phyloP scores from a whole-genome alignment of 306 rosid species.

The Lathyrus oleraceus region DNA sequence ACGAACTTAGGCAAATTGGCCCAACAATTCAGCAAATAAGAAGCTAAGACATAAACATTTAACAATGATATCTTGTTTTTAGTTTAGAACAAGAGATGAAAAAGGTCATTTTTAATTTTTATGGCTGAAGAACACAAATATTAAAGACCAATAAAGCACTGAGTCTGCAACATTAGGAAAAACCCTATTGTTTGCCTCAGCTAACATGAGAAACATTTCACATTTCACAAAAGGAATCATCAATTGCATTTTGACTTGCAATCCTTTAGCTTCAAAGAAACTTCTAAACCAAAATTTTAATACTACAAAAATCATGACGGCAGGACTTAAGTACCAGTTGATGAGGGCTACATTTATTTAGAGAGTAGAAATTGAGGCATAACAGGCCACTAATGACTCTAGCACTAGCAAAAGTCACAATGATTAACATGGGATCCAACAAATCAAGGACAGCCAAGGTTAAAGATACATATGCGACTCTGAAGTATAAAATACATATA shows the following conservation, averaged over 20 bases:
- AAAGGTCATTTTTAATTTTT: neutral
- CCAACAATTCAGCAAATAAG: constrained; percentile 25
- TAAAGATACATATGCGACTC: constrained; percentile 3
- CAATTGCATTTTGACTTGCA: neutral
- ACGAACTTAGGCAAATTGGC: constrained; percentile 8
- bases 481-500: constrained; percentile 4
- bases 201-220: constrained; percentile 5
- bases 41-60: constrained; percentile 20
- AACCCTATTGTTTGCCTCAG: constrained; percentile 14
- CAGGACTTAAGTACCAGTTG: neutral
- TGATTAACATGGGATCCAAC: constrained; percentile 12
- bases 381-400: neutral
- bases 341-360: constrained; percentile 6
- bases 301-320: neutral
- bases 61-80: constrained; percentile 19
- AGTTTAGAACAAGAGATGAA: neutral
- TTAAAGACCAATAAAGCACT: neutral
- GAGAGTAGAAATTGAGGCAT: constrained; percentile 6
- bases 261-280: constrained; percentile 11
- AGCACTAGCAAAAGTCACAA: neutral
- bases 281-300: constrained; percentile 9
- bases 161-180: constrained; percentile 19
- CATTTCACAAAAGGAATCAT: neutral
- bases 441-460: constrained; percentile 7
- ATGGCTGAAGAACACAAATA: neutral